Percentiles rank a stretch among this genome's conserved stretches.
phyloP scores from a whole-genome alignment of 192 early-diverging fungal species.

The Coemansia sp. region DNA sequence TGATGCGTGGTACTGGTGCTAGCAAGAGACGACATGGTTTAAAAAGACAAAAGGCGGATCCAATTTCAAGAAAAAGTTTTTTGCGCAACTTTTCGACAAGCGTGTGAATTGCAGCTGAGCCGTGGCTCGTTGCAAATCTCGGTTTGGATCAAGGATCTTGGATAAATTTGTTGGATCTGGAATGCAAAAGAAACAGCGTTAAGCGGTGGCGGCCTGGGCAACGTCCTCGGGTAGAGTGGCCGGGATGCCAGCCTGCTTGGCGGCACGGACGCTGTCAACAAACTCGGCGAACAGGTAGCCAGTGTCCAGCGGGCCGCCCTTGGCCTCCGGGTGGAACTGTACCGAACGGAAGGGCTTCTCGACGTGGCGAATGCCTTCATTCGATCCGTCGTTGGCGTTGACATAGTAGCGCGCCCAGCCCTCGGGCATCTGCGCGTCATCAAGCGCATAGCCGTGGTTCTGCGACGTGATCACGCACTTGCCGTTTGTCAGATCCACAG shows the following conservation, averaged over 20 bases:
- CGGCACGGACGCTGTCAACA: constrained; percentile 59
- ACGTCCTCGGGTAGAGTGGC: not conserved
- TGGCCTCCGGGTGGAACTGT: constrained; percentile 96
- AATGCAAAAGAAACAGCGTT: not conserved
- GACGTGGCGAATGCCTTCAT: constrained; percentile 85
- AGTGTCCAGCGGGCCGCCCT: constrained; percentile 91
- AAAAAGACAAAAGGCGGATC: too few species aligned
- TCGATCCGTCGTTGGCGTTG: constrained; percentile 94
- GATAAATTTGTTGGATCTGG: too few species aligned
- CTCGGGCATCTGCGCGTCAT: constrained; percentile 59
- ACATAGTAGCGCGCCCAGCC: constrained; percentile 87
- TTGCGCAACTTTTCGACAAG: too few species aligned
- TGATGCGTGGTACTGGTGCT: too few species aligned
- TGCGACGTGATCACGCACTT: constrained; percentile 91
- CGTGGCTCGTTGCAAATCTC: too few species aligned
- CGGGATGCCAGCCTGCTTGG: constrained; percentile 25
- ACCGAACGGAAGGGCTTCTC: constrained; percentile 72
- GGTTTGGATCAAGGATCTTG: too few species aligned
- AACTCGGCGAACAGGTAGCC: constrained; percentile 85
- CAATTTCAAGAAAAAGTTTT: too few species aligned
- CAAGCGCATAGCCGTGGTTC: constrained; percentile 87
- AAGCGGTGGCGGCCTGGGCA: constrained; percentile 14
- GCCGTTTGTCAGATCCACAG: constrained; percentile 68
- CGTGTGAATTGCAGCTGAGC: too few species aligned
- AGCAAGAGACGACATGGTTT: too few species aligned